Base-by-base conservation (phyloP, 2,329 filamentous ascomycete species). In the Hypoxylon sp. region DNA sequence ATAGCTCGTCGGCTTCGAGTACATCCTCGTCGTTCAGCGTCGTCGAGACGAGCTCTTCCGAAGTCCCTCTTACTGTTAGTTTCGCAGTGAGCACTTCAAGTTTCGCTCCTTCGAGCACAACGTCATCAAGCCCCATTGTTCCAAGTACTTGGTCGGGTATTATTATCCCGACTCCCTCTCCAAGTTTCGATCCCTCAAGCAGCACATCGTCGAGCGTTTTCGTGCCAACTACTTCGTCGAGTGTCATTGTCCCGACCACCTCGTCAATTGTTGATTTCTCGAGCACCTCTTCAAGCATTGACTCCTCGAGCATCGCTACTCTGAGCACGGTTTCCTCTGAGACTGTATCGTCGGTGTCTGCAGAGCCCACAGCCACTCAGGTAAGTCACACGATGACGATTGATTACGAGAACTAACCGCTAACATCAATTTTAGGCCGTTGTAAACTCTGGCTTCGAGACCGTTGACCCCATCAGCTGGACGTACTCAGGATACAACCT, bases 321-420 rank as follows among this genome's bases (percentile, higher is more conserved):
- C n/a, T n/a, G n/a, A n/a, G n/a, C n/a, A n/a, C n/a, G n/a, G n/a
- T n/a, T n/a, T 46, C 42, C 17, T 37, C 25, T 5, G 42, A 37
- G 6, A 30, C 32, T 21, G 21, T 25, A 9, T 37, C 42, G 3
- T 32, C 32, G 21, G 17, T 25, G 21, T 37, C 42, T 7, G 25
- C 25, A 17, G 42, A 36, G 9, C 42, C 42, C 9, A 46, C 32
- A 6, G 31, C 42, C 6, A 44, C 41, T 23, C 32, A 38, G n/a
- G 35, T 38, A 26, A 25, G 21, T 8, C 12, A 27, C 19, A 5
- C 9, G 7, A 32, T 17, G 11, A 5, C 3, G 7, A 19, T 19
- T 1, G 3, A 17, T 19, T 4, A 5, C 11, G 15, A 32, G 7
- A 32, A 32, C 19, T 7, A 32, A 16, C n/a, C 21, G 17, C 21